These are phyloP conservation scores for Aspergillus steynii DNA, from an alignment of 495 filamentous ascomycete genomes.

Conservation along the genomic window DNA sequence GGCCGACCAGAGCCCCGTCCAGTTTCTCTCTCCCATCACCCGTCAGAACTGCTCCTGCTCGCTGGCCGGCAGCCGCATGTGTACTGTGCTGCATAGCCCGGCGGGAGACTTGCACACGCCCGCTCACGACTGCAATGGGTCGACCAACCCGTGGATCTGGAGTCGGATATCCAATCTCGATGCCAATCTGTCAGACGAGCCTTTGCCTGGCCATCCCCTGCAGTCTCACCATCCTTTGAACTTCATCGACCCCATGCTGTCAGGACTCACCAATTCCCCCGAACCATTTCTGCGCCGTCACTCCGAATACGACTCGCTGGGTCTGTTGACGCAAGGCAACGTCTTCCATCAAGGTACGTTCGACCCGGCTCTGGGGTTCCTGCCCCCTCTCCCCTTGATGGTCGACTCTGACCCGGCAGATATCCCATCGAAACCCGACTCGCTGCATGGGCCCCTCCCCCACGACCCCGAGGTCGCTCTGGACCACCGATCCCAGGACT, in stretches of 20 bases:
- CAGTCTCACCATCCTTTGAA: neutral
- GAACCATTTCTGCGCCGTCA: too few relatives aligned
- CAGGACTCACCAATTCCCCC: too few relatives aligned
- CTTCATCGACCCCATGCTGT: too few relatives aligned
- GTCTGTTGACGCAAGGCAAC: too few relatives aligned
- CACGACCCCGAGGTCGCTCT: neutral
- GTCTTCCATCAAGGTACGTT: too few relatives aligned
- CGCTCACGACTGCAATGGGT: neutral
- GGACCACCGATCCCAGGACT: neutral
- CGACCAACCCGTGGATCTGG: neutral
- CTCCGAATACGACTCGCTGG: too few relatives aligned
- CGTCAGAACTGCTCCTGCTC: neutral
- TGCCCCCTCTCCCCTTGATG: too few relatives aligned
- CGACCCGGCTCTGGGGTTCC: too few relatives aligned
- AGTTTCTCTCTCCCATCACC: neutral
- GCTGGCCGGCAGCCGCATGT: neutral
- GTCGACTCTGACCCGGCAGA: too few relatives aligned
- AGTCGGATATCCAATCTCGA: neutral
- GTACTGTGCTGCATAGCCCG: conserved; percentile 1
- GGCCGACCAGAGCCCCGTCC: neutral
- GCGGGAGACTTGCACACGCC: neutral
- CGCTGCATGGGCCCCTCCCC: neutral
- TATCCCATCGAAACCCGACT: too few relatives aligned
- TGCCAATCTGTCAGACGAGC: neutral
- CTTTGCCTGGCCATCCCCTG: neutral